Conservation (phyloP, 495 filamentous ascomycete species). For the Hyaloscypha bicolor region DNA sequence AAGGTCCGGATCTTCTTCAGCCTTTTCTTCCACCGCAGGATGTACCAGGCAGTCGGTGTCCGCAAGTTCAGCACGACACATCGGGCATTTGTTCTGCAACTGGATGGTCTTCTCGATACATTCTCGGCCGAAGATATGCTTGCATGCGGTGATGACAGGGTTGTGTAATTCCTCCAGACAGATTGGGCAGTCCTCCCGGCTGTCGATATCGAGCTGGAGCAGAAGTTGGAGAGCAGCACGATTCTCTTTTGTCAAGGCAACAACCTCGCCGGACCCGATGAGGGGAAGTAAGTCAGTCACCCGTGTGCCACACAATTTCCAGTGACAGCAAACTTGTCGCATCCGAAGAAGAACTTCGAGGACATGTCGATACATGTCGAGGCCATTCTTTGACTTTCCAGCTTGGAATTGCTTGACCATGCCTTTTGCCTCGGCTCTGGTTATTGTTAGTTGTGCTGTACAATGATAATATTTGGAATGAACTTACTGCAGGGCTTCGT, state of each 20-base stretch:
- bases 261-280: conserved; percentile 65
- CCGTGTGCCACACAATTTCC: conserved; percentile 70
- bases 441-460: conserved; percentile 26
- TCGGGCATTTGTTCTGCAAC: conserved; percentile 80
- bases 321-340: conserved; percentile 87
- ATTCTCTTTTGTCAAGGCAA: conserved; percentile 76
- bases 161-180: conserved; percentile 75
- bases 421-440: conserved; percentile 71
- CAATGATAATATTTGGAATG: neutral
- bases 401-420: conserved; percentile 62
- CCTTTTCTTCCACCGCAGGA: conserved; percentile 57
- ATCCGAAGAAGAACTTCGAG: conserved; percentile 84
- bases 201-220: conserved; percentile 77
- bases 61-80: conserved; percentile 76
- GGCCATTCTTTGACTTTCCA: conserved; percentile 41
- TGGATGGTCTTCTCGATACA: conserved; percentile 83
- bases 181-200: conserved; percentile 80
- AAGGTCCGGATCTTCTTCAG: conserved; percentile 43
- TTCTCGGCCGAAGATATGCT: conserved; percentile 73
- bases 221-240: conserved; percentile 71
- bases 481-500: conserved; percentile 69
- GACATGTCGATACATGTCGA: conserved; percentile 62
- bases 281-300: conserved; percentile 68
- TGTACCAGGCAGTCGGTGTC: conserved; percentile 62
- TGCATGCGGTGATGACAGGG: conserved; percentile 88